A percentile compares a stretch with the other conserved stretches of the same genome.
These are phyloP conservation scores for Linaria vulgaris DNA, from an alignment of 257 asterid genomes.

Conservation along the genomic window DNA sequence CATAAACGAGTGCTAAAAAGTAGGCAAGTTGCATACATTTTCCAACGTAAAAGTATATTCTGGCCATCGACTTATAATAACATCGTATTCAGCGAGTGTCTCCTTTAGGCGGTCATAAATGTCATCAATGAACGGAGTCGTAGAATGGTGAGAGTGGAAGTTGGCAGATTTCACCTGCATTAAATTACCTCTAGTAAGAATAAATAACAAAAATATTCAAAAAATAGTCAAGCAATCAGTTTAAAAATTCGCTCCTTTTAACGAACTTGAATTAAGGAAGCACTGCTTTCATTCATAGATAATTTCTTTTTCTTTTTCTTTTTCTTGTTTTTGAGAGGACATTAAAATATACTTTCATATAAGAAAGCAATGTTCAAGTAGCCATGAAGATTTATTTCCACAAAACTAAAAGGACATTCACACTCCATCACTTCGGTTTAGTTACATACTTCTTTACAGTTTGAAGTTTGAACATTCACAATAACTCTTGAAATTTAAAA, in stretches of 20 bases:
- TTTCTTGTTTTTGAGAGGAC: no score
- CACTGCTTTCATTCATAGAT: no score
- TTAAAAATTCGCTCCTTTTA: background rate
- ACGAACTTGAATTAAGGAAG: background rate
- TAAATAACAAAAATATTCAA: background rate
- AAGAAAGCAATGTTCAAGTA: no score
- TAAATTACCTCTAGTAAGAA: constrained; percentile 2
- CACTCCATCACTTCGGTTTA: no score
- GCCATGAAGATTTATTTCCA: no score
- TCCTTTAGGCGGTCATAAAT: constrained; percentile 73
- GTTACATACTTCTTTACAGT: no score
- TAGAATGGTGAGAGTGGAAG: constrained; percentile 46
- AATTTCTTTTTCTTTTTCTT: no score
- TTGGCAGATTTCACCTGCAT: constrained; percentile 64
- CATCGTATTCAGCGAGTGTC: constrained; percentile 71
- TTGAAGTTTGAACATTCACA: no score
- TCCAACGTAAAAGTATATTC: constrained; percentile 78
- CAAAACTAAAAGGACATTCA: no score
- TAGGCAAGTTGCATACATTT: constrained; percentile 45
- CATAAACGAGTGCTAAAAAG: background rate
- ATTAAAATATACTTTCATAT: no score
- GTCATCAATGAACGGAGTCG: constrained; percentile 72
- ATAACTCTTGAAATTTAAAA: no score
- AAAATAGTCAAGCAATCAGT: background rate
- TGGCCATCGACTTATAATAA: constrained; percentile 89